Percentiles rank a stretch among this genome's conserved stretches.
Conservation (phyloP, 192 early-diverging fungal genomes). For the Backusella sp. region DNA sequence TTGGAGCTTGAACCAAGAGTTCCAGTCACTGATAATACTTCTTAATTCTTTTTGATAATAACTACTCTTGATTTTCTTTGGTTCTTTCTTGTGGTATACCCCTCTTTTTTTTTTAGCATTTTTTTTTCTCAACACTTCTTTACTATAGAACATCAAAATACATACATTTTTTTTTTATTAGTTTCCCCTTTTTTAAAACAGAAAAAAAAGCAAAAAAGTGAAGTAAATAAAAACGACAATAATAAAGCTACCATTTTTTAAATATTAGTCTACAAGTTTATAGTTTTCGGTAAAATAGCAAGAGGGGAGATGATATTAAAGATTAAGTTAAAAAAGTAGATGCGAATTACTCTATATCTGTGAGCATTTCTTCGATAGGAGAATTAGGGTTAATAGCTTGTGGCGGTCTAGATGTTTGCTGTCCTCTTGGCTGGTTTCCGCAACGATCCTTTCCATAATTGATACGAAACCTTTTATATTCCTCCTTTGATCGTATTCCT, state of each 20-base stretch:
- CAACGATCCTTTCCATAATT: conserved; percentile 91
- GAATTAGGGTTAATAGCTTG: not conserved
- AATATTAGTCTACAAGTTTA: conserved; percentile 2
- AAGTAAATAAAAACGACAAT: not conserved
- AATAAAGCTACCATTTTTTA: not conserved
- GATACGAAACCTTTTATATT: conserved; percentile 60
- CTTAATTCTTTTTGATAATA: not conserved
- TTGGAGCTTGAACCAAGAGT: conserved; percentile 74
- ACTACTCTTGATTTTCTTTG: not conserved
- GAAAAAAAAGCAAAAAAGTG: no score
- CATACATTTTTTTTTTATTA: not conserved
- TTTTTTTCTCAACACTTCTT: not conserved
- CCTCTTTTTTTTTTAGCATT: not conserved
- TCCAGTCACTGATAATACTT: not conserved
- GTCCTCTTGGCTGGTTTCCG: conserved; percentile 64
- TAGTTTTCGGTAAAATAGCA: not conserved
- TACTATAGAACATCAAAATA: not conserved
- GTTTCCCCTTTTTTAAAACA: no score
- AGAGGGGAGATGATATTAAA: not conserved
- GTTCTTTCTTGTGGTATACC: not conserved
- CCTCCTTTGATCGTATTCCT: conserved; percentile 55
- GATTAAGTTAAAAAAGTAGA: not conserved
- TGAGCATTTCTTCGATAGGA: not conserved
- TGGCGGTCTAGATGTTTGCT: not conserved
- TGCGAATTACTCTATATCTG: not conserved